phyloP scores from a whole-genome alignment of 495 filamentous ascomycete species.

The Geopyxis carbonaria region DNA sequence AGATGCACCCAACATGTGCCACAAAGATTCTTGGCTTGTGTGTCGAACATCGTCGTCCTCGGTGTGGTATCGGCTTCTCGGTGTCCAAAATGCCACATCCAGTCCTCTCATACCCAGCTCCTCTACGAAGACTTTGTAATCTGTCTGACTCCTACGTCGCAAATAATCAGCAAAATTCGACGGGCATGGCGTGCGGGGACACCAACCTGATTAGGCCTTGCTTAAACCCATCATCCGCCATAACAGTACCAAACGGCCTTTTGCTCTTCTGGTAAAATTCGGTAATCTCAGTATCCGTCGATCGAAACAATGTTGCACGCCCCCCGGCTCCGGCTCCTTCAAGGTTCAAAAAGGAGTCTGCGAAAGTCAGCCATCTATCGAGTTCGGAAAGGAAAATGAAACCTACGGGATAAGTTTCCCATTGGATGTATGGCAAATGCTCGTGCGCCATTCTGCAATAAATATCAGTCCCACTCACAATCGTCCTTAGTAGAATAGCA shows the following conservation, averaged over 20 bases:
- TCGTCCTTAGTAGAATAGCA: background rate
- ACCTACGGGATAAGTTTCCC: constrained; percentile 27
- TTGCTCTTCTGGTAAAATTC: constrained; percentile 50
- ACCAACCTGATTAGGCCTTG: constrained; percentile 42
- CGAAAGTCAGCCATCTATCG: too few species aligned
- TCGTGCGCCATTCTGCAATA: constrained; percentile 51
- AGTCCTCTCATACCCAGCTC: constrained; percentile 69
- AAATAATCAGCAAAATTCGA: background rate
- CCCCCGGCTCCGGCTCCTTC: constrained; percentile 92
- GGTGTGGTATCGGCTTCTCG: constrained; percentile 78
- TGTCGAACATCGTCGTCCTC: constrained; percentile 72
- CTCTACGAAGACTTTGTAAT: constrained; percentile 74
- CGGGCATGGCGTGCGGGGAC: background rate
- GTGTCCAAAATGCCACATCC: constrained; percentile 80
- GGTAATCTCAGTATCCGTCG: constrained; percentile 75
- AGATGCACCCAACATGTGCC: constrained; percentile 84
- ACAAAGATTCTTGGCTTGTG: constrained; percentile 53
- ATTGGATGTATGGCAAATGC: constrained; percentile 74
- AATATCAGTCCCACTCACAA: background rate
- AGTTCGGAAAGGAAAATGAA: too few species aligned
- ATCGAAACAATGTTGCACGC: constrained; percentile 69
- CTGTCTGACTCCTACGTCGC: constrained; percentile 73
- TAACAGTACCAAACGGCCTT: constrained; percentile 68
- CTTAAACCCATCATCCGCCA: constrained; percentile 69
- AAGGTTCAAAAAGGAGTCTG: constrained; percentile 78